Evolutionary conservation across 495 filamentous ascomycete genomes (phyloP).

Genomic region (Lineolata rhizophorae): DNA sequence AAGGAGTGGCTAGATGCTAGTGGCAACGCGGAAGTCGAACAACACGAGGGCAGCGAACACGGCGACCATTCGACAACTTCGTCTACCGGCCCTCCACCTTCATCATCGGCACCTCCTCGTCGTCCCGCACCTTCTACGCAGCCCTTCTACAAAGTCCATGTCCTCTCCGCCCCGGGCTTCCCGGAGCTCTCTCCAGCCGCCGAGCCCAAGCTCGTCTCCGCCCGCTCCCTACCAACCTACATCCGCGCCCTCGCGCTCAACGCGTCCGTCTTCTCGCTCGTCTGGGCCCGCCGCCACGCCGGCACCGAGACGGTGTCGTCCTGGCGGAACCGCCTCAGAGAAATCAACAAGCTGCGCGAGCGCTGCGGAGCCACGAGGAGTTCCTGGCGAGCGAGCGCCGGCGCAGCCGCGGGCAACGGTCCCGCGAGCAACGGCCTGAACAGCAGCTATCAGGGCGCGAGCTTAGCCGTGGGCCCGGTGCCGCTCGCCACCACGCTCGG

Average conservation of each 20-base stretch:
- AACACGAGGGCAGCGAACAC: no score
- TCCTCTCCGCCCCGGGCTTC: conserved; percentile 65
- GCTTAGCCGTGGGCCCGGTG: no score
- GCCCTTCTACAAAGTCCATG: conserved; percentile 46
- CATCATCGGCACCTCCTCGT: no score
- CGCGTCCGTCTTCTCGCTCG: conserved; percentile 75
- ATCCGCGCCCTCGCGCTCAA: conserved; percentile 82
- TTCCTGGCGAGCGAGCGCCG: no score
- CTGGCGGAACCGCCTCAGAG: conserved; percentile 68
- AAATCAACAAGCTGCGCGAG: conserved; percentile 71
- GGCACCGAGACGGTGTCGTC: conserved; percentile 75
- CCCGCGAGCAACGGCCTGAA: no score
- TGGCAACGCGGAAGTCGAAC: neutral
- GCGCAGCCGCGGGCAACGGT: no score
- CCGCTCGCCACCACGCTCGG: no score
- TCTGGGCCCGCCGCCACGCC: conserved; percentile 59
- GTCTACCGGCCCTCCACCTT: neutral
- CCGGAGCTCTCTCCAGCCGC: conserved; percentile 77
- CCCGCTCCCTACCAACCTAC: conserved; percentile 59
- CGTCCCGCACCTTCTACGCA: neutral
- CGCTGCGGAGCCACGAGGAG: no score
- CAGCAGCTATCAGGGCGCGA: no score
- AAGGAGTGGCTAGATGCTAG: neutral
- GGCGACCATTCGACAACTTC: neutral
- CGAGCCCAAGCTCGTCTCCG: conserved; percentile 66